Base-by-base conservation (phyloP, 148 eudicot species). In the Vaccinium corymbosum region DNA sequence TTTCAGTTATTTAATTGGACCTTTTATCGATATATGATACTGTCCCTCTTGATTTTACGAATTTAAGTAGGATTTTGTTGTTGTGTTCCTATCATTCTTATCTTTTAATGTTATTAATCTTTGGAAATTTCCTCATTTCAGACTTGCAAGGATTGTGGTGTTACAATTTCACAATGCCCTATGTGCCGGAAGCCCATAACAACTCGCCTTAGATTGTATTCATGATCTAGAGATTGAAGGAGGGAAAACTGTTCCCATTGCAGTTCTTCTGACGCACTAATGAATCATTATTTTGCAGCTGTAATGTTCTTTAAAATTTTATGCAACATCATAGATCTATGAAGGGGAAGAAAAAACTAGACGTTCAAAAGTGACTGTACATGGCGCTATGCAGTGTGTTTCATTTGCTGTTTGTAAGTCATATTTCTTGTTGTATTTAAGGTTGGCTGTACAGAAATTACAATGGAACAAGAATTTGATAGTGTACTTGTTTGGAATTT, bases 91-190 rank as follows among this genome's bases (percentile, higher is more conserved):
- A 12, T 20, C n/a, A 79, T 80, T 57, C 56, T 80, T 42, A 2
- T 22, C 32, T 29, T 49, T 12, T 0, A 20, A 20, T 25, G 20
- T 48, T 82, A 32, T 42, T 80, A 46, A 32, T 71, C 46, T 75
- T 77, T 17, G 29, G 4, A 42, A 20, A 20, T 64, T 78, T 82
- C 48, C 57, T 76, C n/a, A 50, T 57, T 56, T 14, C 56, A 94
- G 97, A 90, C 94, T 42, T 94, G 97, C 93, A 88, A 84, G 86
- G 97, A 94, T 53, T 94, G 97, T 85, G 95, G 95, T 61, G 87
- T 82, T 42, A 76, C 92, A 20, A 79, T 94, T 29, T 59, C 88
- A 22, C 83, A 89, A n/a, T 94, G 97, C 71, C 95, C 95, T 76
- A 76, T 94, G 74, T 94, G 97, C 85, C 91, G 95, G 81, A 14